These are phyloP conservation scores for Obelidium mucronatum DNA, from an alignment of 192 early-diverging fungal genomes.

Conservation along the genomic window DNA sequence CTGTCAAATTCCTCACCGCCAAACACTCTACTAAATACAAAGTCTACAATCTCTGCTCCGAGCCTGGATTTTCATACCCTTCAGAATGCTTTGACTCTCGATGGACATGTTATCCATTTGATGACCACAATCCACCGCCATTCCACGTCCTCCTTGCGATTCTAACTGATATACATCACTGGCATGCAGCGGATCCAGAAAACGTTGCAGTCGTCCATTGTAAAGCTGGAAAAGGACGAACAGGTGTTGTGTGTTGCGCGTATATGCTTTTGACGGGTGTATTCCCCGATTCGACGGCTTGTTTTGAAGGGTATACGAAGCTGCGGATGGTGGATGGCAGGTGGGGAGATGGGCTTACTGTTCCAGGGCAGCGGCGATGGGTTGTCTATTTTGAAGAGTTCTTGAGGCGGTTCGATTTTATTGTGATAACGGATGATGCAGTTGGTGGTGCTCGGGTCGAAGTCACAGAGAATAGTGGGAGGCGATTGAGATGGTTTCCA, in stretches of 20 bases:
- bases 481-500: too few relatives aligned
- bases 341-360: slow-evolving; percentile 64
- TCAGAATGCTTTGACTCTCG: slow-evolving; percentile 50
- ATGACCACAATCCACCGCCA: slow-evolving; percentile 64
- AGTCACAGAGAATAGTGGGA: too few relatives aligned
- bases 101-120: slow-evolving; percentile 58
- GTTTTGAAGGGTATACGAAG: slow-evolving; percentile 55
- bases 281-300: slow-evolving; percentile 42
- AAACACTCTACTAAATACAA: slow-evolving; percentile 60
- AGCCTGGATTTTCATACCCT: slow-evolving; percentile 53
- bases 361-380: slow-evolving; percentile 65
- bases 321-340: slow-evolving; percentile 55
- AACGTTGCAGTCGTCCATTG: slow-evolving; percentile 67
- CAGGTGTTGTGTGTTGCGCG: slow-evolving; percentile 63
- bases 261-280: slow-evolving; percentile 51
- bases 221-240: slow-evolving; percentile 73
- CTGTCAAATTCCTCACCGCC: slow-evolving; percentile 58
- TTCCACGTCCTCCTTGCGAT: slow-evolving; percentile 55
- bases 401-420: slow-evolving; percentile 18
- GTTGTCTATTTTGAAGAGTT: slow-evolving; percentile 57
- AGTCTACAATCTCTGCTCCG: slow-evolving; percentile 70
- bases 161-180: slow-evolving; percentile 57
- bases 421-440: neutral
- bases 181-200: slow-evolving; percentile 43
- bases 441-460: too few relatives aligned